These are phyloP conservation scores for Pleurozium schreberi DNA, from an alignment of 225 moss, liverwort and hornwort species.

Conservation along the genomic window DNA sequence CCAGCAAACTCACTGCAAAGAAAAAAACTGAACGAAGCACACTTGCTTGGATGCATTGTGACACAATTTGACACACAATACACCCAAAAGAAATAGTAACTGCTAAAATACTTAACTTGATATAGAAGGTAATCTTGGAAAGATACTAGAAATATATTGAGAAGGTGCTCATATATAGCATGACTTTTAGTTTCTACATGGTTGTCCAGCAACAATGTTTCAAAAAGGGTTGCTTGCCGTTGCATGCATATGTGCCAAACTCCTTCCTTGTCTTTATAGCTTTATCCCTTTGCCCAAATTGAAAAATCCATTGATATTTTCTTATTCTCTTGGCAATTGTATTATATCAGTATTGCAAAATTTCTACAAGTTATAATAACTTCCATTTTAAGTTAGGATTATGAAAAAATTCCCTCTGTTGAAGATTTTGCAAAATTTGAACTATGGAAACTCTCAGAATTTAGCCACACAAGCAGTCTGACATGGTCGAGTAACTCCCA, in stretches of 20 bases:
- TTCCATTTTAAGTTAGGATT: neutral
- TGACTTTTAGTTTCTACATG: accelerated
- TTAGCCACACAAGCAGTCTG: too few relatives aligned
- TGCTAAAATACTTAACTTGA: too few relatives aligned
- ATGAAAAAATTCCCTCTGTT: neutral
- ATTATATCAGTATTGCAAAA: neutral
- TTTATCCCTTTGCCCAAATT: too few relatives aligned
- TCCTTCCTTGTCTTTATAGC: neutral
- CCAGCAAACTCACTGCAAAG: neutral
- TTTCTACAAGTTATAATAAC: neutral
- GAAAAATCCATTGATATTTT: neutral
- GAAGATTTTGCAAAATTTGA: neutral
- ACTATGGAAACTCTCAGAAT: too few relatives aligned
- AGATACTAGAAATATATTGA: too few relatives aligned
- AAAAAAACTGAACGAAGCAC: neutral
- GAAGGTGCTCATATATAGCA: too few relatives aligned
- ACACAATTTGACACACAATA: too few relatives aligned
- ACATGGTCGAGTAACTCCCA: too few relatives aligned
- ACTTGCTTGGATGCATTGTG: too few relatives aligned
- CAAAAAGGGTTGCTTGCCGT: accelerated
- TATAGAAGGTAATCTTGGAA: accelerated
- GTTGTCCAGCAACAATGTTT: accelerated
- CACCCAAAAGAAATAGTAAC: too few relatives aligned
- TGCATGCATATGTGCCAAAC: accelerated
- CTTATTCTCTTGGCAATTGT: accelerated